Base-by-base conservation (phyloP, 495 filamentous ascomycete genomes). In the Penicillium malachiteum region DNA sequence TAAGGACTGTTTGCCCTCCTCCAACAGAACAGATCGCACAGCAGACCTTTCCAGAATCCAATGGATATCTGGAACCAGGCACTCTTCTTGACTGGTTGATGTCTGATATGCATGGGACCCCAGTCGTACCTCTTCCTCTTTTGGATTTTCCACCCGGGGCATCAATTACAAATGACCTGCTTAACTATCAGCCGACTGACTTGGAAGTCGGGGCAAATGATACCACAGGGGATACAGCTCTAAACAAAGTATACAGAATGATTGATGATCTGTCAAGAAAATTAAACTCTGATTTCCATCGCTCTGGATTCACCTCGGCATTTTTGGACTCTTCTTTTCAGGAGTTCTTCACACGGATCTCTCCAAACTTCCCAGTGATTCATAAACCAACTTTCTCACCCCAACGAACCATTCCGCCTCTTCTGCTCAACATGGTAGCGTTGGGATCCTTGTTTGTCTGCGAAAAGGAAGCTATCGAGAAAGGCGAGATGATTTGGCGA, bases 391-490 rank as follows among this genome's bases (percentile, higher is more conserved):
- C 61, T 1, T 57, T 55, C 14, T 30, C 48, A 1, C 14, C 48
- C 2, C 61, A 56, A 31, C 46, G 51, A 18, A 54, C 61, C 3
- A 60, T 59, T 13, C 48, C 56, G n/a, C 56, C 60, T 8, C 50
- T 59, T 8, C 26, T 63, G 7, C 39, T 59, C 11, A 63, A 63
- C 14, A 63, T 63, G 60, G 56, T 59, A 14, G 56, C 60, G 0
- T 32, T 63, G 35, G 56, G 60, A 0, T 63, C 60, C 13, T 41
- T 63, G 7, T 63, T 63, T 18, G 56, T 58, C 30, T 63, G 48
- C 31, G 42, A 58, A 9, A 47, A 50, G 5, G 50, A 50, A 11
- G 38, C 52, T 10, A 21, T 40, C 2, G 43, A 45, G n/a, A 63
- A 58, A 26, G 60, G 56, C 9, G 55, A 58, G 39, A 52, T 62